A percentile compares a stretch with the other conserved stretches of the same genome.
Conservation (phyloP, 2,329 filamentous ascomycete species). For the Botrytis elliptica region DNA sequence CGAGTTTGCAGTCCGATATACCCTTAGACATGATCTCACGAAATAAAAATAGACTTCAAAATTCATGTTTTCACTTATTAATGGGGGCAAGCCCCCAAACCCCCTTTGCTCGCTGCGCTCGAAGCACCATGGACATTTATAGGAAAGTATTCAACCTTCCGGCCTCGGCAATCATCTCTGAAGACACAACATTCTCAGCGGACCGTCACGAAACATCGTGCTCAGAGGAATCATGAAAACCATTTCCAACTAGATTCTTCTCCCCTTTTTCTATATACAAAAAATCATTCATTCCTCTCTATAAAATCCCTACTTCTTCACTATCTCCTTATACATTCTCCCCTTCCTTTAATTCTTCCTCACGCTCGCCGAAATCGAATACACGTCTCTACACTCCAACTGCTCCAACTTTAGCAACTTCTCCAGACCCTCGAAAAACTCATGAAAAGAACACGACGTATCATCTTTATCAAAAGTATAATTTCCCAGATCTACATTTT, state of each 20-base stretch:
- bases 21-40: not conserved
- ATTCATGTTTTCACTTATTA: not conserved
- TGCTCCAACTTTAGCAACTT: not conserved
- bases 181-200: not conserved
- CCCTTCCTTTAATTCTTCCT: not conserved
- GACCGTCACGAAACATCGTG: not conserved
- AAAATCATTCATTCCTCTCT: not conserved
- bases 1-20: not conserved
- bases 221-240: no score
- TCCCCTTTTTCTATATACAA: not conserved
- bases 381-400: not conserved
- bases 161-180: not conserved
- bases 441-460: not conserved
- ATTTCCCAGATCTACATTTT: not conserved
- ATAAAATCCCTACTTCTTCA: not conserved
- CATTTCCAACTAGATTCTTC: rapidly evolving
- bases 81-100: not conserved
- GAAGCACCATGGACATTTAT: not conserved
- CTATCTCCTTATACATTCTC: not conserved
- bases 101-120: not conserved
- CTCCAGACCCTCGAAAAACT: not conserved
- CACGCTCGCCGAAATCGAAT: not conserved
- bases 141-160: not conserved
- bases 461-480: not conserved
- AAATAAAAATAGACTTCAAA: not conserved